Conservation (phyloP, 2,329 filamentous ascomycete species). For the Beauveria rudraprayagi region DNA sequence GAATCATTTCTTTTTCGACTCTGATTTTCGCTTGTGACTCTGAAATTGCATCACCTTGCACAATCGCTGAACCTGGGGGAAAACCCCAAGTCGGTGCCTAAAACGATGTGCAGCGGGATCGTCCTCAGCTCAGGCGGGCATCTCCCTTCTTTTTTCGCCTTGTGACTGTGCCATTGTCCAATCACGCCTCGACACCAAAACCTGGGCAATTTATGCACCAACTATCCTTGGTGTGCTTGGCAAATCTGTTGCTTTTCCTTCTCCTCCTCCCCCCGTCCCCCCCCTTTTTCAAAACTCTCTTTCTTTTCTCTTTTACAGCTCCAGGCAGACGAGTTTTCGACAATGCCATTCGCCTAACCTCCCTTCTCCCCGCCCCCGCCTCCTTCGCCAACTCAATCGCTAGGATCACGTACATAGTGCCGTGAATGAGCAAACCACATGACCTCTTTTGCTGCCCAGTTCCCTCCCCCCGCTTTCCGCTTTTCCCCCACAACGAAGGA, state of each 20-base stretch:
- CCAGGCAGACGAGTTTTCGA: conserved; percentile 6
- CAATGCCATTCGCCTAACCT: not conserved
- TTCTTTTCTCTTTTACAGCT: not conserved
- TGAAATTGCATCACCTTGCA: not conserved
- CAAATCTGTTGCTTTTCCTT: too few relatives aligned
- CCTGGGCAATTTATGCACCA: too few relatives aligned
- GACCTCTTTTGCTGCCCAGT: not conserved
- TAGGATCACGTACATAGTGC: too few relatives aligned
- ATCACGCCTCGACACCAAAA: not conserved
- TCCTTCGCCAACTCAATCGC: not conserved
- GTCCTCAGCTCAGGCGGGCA: not conserved
- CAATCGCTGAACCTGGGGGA: not conserved
- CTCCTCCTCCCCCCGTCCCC: too few relatives aligned
- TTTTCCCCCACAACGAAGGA: not conserved
- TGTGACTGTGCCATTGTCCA: not conserved
- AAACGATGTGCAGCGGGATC: not conserved
- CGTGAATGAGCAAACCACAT: not conserved
- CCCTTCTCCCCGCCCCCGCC: not conserved
- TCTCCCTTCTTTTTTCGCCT: not conserved
- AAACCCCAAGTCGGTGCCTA: not conserved
- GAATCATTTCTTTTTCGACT: not conserved
- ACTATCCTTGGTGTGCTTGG: too few relatives aligned
- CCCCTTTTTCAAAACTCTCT: not conserved
- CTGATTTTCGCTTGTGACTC: not conserved
- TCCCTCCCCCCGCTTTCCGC: not conserved